A percentile compares a stretch with the other conserved stretches of the same genome.
phyloP scores from a whole-genome alignment of 148 eudicot species.

The Amaranthus palmeri region DNA sequence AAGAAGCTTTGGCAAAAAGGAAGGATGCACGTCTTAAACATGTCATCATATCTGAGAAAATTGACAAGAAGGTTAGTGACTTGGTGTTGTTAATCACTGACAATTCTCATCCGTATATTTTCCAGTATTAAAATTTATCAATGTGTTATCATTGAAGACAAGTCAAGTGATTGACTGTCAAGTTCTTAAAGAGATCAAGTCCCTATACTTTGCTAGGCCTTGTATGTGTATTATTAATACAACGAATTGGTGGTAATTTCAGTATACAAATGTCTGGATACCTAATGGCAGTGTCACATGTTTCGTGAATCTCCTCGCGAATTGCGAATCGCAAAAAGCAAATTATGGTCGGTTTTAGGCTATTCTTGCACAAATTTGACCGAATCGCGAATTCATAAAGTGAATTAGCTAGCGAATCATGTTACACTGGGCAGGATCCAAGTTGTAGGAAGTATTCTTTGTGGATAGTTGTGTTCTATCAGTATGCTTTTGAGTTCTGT shows the following conservation, averaged over 20 bases:
- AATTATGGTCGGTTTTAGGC: too few species aligned
- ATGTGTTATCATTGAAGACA: not conserved
- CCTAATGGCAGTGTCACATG: too few species aligned
- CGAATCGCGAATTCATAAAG: too few species aligned
- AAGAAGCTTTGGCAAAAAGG: slow-evolving; percentile 72
- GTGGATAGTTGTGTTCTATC: not conserved
- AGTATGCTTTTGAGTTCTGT: not conserved
- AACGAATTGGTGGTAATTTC: not conserved
- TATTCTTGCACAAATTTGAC: too few species aligned
- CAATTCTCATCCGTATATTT: not conserved
- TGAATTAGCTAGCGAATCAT: too few species aligned
- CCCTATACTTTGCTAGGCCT: too few species aligned
- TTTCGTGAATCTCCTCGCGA: too few species aligned
- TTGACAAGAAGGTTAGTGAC: slow-evolving; percentile 74
- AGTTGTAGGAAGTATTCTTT: too few species aligned
- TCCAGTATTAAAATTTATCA: not conserved
- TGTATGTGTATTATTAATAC: too few species aligned
- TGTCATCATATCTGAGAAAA: slow-evolving; percentile 84
- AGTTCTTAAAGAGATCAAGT: not conserved
- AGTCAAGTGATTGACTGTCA: not conserved
- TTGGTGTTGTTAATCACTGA: not conserved
- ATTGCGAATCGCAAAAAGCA: too few species aligned
- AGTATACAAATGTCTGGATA: not conserved
- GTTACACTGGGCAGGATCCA: too few species aligned
- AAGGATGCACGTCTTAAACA: slow-evolving; percentile 72